Evolutionary conservation across 73 alveolate genomes (phyloP), one percentile per base, ranked within the genome.

Genomic region (Paraurostyla sp.): DNA sequence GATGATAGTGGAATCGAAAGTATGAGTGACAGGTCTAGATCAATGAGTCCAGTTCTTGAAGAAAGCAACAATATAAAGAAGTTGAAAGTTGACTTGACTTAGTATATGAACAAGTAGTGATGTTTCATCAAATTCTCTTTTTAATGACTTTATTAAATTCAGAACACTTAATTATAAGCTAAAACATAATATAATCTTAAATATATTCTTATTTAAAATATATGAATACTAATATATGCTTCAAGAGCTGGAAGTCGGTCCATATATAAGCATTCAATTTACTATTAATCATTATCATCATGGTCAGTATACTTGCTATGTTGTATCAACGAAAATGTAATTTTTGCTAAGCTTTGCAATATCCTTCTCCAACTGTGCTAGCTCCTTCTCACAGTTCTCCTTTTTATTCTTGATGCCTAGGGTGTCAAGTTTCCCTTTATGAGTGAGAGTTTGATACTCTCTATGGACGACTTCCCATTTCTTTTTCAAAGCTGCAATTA

Each of bases 381-480:
- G 88, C 83, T 97, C 99, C 78, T 93, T 90, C 83, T 97, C 99
- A 58, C 99, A 95, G 60, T 91, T 88, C 86, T 97, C 99, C 89
- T 97, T 97, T 98, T 96, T 97, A 88, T 98, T 94, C 71, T 92
- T 89, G 71, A 95, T 81, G 38, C 99, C 99, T 29, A 96, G 91
- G 59, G 98, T 97, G 90, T 98, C 99, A 32, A 96, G 76, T 88
- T 92, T 93, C 51, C 92, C 86, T 59, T 94, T 73, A 89, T 98
- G 99, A 25, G 99, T 95, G 27, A 97, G 87, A 58, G 92, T 85
- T 83, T 94, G 96, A 83, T 98, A 98, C 86, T 92, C 96, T 80
- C 83, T 91, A 81, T 97, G 97, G 68, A 94, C 98, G n/a, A 93
- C 94, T 97, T 98, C 99, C 99, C 99, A 98, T 93, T 97, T 95